phyloP scores from a whole-genome alignment of 768 basidiomycete genomes.

The Boletus rubroflammeus region DNA sequence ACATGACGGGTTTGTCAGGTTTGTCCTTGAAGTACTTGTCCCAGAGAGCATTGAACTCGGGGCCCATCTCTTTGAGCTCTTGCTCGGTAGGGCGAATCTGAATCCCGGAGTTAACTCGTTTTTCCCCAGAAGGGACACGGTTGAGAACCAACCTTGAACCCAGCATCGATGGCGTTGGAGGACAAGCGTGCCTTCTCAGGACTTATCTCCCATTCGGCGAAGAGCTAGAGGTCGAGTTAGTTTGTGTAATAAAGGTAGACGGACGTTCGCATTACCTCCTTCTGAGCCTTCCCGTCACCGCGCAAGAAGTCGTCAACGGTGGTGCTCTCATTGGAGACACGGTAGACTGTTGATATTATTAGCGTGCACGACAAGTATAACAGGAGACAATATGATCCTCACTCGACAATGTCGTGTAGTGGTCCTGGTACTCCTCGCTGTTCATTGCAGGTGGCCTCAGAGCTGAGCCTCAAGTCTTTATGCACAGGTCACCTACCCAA shows the following conservation, averaged over 20 bases:
- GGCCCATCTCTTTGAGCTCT: constrained; percentile 76
- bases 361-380: background rate
- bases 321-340: constrained; percentile 60
- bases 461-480: background rate
- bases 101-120: background rate
- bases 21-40: constrained; percentile 74
- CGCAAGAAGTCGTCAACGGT: constrained; percentile 71
- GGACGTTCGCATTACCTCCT: constrained; percentile 38
- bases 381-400: constrained; percentile 14
- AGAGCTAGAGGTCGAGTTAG: constrained; percentile 35
- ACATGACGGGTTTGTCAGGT: constrained; percentile 77
- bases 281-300: constrained; percentile 55
- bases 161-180: constrained; percentile 71
- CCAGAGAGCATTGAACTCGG: constrained; percentile 68
- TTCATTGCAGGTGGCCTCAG: constrained; percentile 3
- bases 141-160: constrained; percentile 51
- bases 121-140: background rate
- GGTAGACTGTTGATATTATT: constrained; percentile 44
- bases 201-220: constrained; percentile 61
- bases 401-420: constrained; percentile 68
- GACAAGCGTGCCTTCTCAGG: constrained; percentile 66
- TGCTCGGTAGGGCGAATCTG: constrained; percentile 67
- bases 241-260: background rate
- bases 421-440: constrained; percentile 71
- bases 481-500: constrained; percentile 43